phyloP scores from a whole-genome alignment of 805 yeast genomes.

The Pichia manshurica region DNA sequence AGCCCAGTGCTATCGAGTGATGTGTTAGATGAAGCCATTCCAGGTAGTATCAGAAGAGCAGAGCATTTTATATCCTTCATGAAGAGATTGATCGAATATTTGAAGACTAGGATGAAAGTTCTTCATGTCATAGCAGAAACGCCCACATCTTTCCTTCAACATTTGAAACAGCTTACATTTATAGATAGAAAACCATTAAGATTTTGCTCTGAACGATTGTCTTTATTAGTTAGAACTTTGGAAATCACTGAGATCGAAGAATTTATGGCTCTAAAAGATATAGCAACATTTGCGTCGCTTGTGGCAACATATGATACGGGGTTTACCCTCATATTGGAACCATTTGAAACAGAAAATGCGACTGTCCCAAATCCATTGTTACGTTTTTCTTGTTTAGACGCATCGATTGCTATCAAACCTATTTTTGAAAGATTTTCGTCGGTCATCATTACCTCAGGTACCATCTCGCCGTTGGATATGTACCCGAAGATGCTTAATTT shows the following conservation, averaged over 20 bases:
- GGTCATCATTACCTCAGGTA: constrained; percentile 93
- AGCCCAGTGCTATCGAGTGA: constrained; percentile 86
- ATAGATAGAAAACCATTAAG: constrained; percentile 88
- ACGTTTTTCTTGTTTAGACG: constrained; percentile 92
- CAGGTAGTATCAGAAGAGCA: constrained; percentile 95
- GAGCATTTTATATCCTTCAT: constrained; percentile 94
- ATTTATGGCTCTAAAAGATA: constrained; percentile 86
- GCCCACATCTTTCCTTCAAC: constrained; percentile 87
- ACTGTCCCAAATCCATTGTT: constrained; percentile 96
- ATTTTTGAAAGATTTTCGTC: constrained; percentile 90
- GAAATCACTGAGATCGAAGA: constrained; percentile 88
- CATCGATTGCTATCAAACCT: constrained; percentile 96
- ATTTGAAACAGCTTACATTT: constrained; percentile 85
- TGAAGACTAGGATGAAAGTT: constrained; percentile 96
- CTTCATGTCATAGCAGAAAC: constrained; percentile 97
- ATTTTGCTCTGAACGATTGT: constrained; percentile 87
- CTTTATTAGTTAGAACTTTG: constrained; percentile 81
- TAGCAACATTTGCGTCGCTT: constrained; percentile 93
- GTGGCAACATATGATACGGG: constrained; percentile 95
- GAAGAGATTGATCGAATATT: constrained; percentile 86
- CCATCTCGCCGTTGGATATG: constrained; percentile 98
- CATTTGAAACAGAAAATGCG: constrained; percentile 87
- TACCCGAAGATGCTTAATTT: constrained; percentile 95
- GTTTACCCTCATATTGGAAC: constrained; percentile 85
- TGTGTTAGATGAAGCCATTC: constrained; percentile 84